Conservation (phyloP, 83 land plant genomes). For the Diphasiastrum complanatum region DNA sequence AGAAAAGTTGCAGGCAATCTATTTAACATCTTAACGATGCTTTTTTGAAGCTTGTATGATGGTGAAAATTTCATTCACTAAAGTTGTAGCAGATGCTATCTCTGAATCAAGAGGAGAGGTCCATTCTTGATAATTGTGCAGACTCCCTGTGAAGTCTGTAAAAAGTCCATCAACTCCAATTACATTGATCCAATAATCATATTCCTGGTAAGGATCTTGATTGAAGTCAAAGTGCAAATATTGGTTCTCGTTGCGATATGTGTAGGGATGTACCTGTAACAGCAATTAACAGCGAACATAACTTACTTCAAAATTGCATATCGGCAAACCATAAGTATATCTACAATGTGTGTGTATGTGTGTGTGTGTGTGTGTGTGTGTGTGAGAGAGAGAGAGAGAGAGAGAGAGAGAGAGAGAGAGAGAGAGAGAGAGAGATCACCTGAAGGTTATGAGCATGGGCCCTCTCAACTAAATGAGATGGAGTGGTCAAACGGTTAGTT, state of each 20-base stretch:
- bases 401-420: too few relatives aligned
- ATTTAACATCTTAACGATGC: too few relatives aligned
- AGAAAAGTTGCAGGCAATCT: too few relatives aligned
- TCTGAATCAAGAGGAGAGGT: slow-evolving; percentile 7
- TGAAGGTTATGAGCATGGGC: slow-evolving; percentile 2
- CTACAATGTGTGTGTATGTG: too few relatives aligned
- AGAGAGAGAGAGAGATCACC: too few relatives aligned
- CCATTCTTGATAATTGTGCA: slow-evolving; percentile 65
- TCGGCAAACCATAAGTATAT: too few relatives aligned
- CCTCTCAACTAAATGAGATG: slow-evolving; percentile 65
- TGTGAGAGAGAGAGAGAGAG: too few relatives aligned
- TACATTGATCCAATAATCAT: slow-evolving; percentile 62
- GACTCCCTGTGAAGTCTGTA: slow-evolving; percentile 84
- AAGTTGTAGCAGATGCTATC: too few relatives aligned
- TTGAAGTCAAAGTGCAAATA: slow-evolving; percentile 68
- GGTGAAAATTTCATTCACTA: too few relatives aligned
- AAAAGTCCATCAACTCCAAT: slow-evolving; percentile 87
- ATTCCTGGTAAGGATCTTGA: slow-evolving; percentile 83
- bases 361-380: too few relatives aligned
- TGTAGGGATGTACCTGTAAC: slow-evolving; percentile 88
- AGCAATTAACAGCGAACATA: slow-evolving; percentile 10
- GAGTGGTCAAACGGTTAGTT: slow-evolving; percentile 47
- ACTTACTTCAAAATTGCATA: too few relatives aligned
- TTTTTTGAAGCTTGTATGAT: too few relatives aligned
- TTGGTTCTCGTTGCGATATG: slow-evolving; percentile 69